phyloP scores from a whole-genome alignment of 495 filamentous ascomycete genomes.

The Penicillium alfredii region DNA sequence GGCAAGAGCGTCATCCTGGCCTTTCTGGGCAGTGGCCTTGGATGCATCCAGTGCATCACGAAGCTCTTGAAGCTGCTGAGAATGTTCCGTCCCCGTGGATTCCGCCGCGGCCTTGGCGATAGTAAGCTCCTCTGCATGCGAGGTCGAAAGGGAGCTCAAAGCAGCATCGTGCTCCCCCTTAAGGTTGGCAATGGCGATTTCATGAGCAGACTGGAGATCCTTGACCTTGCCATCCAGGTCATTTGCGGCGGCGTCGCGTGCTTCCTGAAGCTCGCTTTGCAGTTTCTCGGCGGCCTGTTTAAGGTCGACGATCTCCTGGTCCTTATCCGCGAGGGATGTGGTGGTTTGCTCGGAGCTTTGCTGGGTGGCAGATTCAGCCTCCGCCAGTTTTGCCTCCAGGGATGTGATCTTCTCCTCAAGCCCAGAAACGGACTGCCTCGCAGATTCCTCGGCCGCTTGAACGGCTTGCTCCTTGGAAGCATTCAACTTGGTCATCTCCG shows the following conservation, averaged over 20 bases:
- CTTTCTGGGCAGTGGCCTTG: constrained; percentile 28
- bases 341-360: constrained; percentile 23
- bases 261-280: constrained; percentile 32
- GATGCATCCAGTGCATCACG: constrained; percentile 35
- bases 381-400: constrained; percentile 35
- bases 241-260: constrained; percentile 25
- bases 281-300: constrained; percentile 31
- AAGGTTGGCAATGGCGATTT: constrained; percentile 28
- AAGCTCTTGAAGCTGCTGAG: constrained; percentile 36
- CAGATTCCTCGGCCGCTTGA: constrained; percentile 36
- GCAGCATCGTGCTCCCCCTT: constrained; percentile 35
- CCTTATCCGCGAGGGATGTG: constrained; percentile 31
- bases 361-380: constrained; percentile 29
- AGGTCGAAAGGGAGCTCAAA: constrained; percentile 23
- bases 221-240: constrained; percentile 31
- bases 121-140: constrained; percentile 34
- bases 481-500: constrained; percentile 36
- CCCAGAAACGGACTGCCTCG: constrained; percentile 22
- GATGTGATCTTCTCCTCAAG: constrained; percentile 36
- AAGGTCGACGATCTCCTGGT: constrained; percentile 34
- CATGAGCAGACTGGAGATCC: constrained; percentile 37
- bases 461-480: constrained; percentile 38
- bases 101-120: constrained; percentile 31
- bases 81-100: constrained; percentile 26
- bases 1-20: constrained; percentile 23